phyloP scores from a whole-genome alignment of 495 filamentous ascomycete genomes.

The Cudoniella acicularis region DNA sequence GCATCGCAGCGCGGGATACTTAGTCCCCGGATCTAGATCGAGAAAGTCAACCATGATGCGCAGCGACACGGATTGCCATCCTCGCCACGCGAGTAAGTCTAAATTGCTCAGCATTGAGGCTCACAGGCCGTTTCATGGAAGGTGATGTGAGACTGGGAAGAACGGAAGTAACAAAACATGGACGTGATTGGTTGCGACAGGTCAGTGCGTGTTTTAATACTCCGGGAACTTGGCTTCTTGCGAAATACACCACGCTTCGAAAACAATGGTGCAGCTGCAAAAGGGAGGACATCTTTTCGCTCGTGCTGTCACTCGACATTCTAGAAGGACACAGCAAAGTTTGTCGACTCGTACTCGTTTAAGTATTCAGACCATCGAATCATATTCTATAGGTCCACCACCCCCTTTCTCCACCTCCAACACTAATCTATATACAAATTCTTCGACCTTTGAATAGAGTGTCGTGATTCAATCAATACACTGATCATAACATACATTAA shows the following conservation, averaged over 20 bases:
- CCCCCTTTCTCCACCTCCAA: not conserved
- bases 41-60: too few relatives aligned
- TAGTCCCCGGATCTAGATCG: not conserved
- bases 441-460: not conserved
- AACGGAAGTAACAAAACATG: not conserved
- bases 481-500: conserved; percentile 20
- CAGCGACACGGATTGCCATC: too few relatives aligned
- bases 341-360: not conserved
- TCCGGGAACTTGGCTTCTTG: not conserved
- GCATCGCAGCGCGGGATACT: conserved; percentile 3
- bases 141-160: not conserved
- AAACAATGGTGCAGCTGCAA: too few relatives aligned
- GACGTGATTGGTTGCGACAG: conserved; percentile 3
- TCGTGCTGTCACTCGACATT: not conserved
- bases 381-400: not conserved
- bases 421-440: conserved; percentile 13
- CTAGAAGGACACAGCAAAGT: not conserved
- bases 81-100: not conserved
- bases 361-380: not conserved
- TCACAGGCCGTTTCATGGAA: not conserved
- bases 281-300: too few relatives aligned
- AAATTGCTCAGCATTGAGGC: not conserved
- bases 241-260: too few relatives aligned
- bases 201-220: conserved; percentile 8
- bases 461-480: not conserved